Evolutionary conservation across 2,329 filamentous ascomycete species (phyloP).

Genomic region (Diplodia sapinea): DNA sequence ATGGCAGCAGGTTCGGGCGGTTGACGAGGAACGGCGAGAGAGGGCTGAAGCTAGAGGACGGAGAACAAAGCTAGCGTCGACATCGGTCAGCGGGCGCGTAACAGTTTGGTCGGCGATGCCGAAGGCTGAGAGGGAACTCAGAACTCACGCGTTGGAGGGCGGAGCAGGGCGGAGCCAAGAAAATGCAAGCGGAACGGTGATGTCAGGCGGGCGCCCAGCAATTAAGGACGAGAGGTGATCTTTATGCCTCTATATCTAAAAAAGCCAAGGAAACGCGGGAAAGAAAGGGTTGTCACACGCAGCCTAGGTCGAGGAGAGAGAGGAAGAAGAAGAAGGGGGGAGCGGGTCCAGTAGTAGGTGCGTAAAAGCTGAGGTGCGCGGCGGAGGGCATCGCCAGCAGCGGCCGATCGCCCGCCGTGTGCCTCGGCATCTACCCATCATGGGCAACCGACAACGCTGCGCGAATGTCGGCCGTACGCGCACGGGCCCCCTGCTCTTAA

Average conservation of each 20-base stretch:
- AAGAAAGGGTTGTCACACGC: conserved; percentile 2
- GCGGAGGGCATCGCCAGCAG: neutral
- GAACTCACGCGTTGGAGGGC: conserved; percentile 10
- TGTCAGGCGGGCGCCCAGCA: conserved; percentile 22
- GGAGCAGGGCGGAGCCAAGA: conserved; percentile 14
- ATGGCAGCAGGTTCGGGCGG: conserved; percentile 34
- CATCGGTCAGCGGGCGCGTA: neutral
- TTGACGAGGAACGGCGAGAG: neutral
- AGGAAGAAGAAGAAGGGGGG: neutral
- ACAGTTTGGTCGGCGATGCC: neutral
- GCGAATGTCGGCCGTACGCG: conserved; percentile 21
- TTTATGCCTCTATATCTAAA: conserved; percentile 28
- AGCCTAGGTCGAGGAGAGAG: too few species aligned
- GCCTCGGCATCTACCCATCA: conserved; percentile 20
- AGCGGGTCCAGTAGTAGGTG: neutral
- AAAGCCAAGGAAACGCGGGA: conserved; percentile 6
- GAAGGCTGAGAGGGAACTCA: neutral
- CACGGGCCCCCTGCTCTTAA: conserved; percentile 14
- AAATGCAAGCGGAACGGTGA: conserved; percentile 23
- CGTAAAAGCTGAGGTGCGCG: neutral
- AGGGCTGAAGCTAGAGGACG: neutral
- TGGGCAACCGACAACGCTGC: conserved; percentile 1
- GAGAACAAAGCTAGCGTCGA: neutral
- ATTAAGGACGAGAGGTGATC: conserved; percentile 8
- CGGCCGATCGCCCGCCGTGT: neutral